Conservation (phyloP, 805 yeast species). For the Ascoidea asiatica region DNA sequence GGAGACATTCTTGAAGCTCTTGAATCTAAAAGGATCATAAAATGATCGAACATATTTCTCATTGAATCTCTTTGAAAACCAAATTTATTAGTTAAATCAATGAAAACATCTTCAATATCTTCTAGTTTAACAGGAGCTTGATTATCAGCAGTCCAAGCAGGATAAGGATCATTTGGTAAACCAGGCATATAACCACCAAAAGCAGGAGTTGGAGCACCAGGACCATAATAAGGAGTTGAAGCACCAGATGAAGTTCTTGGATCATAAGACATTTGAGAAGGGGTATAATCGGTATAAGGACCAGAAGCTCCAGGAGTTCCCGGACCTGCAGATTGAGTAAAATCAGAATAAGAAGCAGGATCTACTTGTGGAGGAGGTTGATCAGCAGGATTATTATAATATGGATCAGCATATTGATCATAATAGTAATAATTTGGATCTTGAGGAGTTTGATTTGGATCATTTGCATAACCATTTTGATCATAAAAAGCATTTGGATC, state of each 20-base stretch:
- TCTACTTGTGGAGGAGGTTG: background rate
- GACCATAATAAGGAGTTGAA: conserved; percentile 66
- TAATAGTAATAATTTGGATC: background rate
- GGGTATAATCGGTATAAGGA: conserved; percentile 57
- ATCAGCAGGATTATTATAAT: background rate
- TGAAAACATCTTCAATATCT: conserved; percentile 77
- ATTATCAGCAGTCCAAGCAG: conserved; percentile 98
- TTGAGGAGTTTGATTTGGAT: too few species aligned
- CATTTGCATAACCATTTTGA: too few species aligned
- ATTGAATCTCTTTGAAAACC: conserved; percentile 89
- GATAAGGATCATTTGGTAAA: conserved; percentile 85
- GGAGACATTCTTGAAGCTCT: conserved; percentile 85
- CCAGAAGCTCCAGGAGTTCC: conserved; percentile 64
- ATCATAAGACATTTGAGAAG: conserved; percentile 79
- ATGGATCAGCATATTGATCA: background rate
- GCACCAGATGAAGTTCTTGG: conserved; percentile 75
- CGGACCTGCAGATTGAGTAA: conserved; percentile 47
- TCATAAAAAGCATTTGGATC: too few species aligned
- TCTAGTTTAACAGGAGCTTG: conserved; percentile 77
- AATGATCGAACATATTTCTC: conserved; percentile 85
- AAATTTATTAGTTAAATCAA: conserved; percentile 69
- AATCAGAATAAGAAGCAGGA: conserved; percentile 28
- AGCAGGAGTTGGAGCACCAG: conserved; percentile 11
- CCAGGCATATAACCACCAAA: conserved; percentile 49
- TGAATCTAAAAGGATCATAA: conserved; percentile 73